Base-by-base conservation (phyloP, 2,329 filamentous ascomycete genomes). In the Sarocladium brachiariae region DNA sequence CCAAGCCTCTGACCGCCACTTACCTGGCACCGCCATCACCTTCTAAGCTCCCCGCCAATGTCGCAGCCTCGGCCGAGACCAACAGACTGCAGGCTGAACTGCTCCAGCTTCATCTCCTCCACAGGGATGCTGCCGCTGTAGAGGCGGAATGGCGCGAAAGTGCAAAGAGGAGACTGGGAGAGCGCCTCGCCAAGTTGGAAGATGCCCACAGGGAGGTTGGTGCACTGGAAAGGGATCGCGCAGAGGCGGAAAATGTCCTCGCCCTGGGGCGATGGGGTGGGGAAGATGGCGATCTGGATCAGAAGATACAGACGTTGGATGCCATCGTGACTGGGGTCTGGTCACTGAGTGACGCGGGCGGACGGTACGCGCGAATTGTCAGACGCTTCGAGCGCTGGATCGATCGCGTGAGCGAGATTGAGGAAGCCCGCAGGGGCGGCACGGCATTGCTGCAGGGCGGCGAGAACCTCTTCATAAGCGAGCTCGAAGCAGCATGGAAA, bases 51-150 rank as follows among this genome's bases (percentile, higher is more conserved):
- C 78, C 81, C 4, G 70, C 76, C 58, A 84, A 83, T 61, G 65
- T 83, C 13, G 78, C 78, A 50, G 67, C 77, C 24, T 77, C 77
- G 1, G 78, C 76, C 49, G 79, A 83, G 63, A 81, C 74, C 7
- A 72, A 70, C 46, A 74, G 72, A 33, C 67, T 84, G 6, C 84
- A 87, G 62, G 76, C 81, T 2, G 80, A 84, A 60, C 71, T 87
- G 2, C 68, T 87, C 21, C 82, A 86, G 58, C 69, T 87, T 7
- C 80, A 84, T 46, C 67, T 87, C 7, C 63, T 87, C 19, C 83
- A 86, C 62, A 74, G 76, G 55, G 74, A 76, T 50, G 74, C 77
- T 3, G 64, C 63, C 2, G 54, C 61, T 2, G 73, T 73, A 1
- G 61, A 70, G 1, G 58, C 61, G 3, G 66, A 73, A 50, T 87